Base-by-base conservation (phyloP, 805 yeast genomes). In the Metschnikowia reukaufii region DNA sequence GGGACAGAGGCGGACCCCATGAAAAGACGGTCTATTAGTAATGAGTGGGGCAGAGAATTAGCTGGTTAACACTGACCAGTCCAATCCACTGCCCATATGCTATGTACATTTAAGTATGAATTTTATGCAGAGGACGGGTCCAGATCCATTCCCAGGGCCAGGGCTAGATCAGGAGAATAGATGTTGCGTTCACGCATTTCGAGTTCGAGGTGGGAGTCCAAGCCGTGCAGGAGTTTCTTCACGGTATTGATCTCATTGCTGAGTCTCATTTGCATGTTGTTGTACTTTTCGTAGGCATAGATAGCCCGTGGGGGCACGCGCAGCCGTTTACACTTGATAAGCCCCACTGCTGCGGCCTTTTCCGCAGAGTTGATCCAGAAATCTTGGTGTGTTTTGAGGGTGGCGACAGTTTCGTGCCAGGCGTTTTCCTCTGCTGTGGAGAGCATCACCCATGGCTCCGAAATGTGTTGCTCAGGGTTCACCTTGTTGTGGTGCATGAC, bases 391-490 rank as follows among this genome's bases (percentile, higher is more conserved):
- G 15, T 10, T 10, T n/a, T 17, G 8, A 48, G 27, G 7, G 8
- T 6, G 4, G 6, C 21, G n/a, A 37, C 39, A 5, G 34, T 38
- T 8, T 16, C 12, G 16, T 32, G 18, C 57, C 57, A 54, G 17
- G 18, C 16, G 1, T 16, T 20, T 13, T 16, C 17, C 32, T 54
- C 57, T 4, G 33, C 25, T 4, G 29, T 33, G 13, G 44, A 21
- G 15, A 46, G 43, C 8, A 25, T 29, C 16, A 44, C 50, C 57
- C 57, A 54, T 4, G 55, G 55, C 33, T 37, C 29, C 23, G 39
- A 37, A 15, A 32, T 18, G 6, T 8, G 1, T 6, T 23, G 15
- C 2, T 25, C 18, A 10, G 6, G 20, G n/a, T 18, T 21, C 18
- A 23, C 18, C 6, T 36, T 40, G 4, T 43, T 47, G 37, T 37